These are phyloP conservation scores for Trichosporon faecale DNA, from an alignment of 1,284 basidiomycete genomes.

Conservation along the genomic window DNA sequence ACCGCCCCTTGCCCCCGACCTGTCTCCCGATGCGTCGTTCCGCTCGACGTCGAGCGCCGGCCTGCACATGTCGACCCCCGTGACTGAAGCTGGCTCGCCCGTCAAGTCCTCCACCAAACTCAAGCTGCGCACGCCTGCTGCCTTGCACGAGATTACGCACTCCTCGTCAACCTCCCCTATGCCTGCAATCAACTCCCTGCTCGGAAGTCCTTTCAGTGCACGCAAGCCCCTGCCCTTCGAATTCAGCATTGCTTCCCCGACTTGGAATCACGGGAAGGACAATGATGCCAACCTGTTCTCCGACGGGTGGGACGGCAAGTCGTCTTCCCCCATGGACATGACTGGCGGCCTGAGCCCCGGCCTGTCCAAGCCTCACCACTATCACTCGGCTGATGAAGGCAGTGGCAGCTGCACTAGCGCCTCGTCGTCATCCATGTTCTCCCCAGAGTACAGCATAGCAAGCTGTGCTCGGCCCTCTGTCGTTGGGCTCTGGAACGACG, in stretches of 20 bases:
- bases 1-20: slow-evolving; percentile 19
- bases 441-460: slow-evolving; percentile 31
- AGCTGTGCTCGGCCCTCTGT: slow-evolving; percentile 27
- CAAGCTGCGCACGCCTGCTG: slow-evolving; percentile 17
- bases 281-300: neutral
- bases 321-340: slow-evolving; percentile 13
- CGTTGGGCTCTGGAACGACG: slow-evolving; percentile 35
- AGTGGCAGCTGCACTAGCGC: slow-evolving; percentile 42
- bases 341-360: neutral
- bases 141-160: slow-evolving; percentile 20
- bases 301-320: slow-evolving; percentile 18
- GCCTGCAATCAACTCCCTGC: slow-evolving; percentile 36
- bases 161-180: slow-evolving; percentile 38
- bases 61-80: slow-evolving; percentile 14
- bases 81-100: slow-evolving; percentile 19
- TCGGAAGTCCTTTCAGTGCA: slow-evolving; percentile 41
- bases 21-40: slow-evolving; percentile 12
- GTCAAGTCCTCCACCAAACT: slow-evolving; percentile 9
- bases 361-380: neutral
- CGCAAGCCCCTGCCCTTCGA: slow-evolving; percentile 5
- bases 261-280: slow-evolving; percentile 9
- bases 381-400: slow-evolving; percentile 33
- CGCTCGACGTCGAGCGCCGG: slow-evolving; percentile 22
- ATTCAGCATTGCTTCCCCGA: slow-evolving; percentile 9
- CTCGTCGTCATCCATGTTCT: slow-evolving; percentile 30